Evolutionary conservation across 306 rosid genomes (phyloP), one percentile per base, ranked within the genome.

Genomic region (Prunus davidiana): DNA sequence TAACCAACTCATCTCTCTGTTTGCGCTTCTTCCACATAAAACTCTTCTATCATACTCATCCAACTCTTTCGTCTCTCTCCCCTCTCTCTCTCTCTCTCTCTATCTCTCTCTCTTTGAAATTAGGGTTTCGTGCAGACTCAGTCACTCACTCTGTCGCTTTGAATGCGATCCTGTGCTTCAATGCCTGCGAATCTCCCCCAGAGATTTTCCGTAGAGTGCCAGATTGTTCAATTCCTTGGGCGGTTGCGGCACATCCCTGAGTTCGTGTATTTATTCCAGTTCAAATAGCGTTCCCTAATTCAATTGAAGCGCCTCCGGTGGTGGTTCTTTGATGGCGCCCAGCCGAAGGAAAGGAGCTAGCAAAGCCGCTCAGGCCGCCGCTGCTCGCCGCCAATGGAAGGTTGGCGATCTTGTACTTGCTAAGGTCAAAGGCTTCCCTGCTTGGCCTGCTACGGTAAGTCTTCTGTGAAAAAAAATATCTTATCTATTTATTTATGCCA

Each of bases 371-470:
- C 90, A 88, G 25, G 89, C 89, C 0, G 97, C 93, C 60, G 98
- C 97, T 10, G 91, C 95, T 55, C 87, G 95, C 80, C 91, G 96
- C 81, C 86, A 90, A 71, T 94, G 96, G 96, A 92, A 90, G 77
- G 91, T 94, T 49, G 98, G 98, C 71, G 97, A 94, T 94, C 97
- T 94, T 15, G 98, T 94, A 27, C 97, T 92, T 8, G 98, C 98
- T 63, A 94, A 94, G 78, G 91, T 94, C 58, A 94, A 94, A 68
- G 98, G 98, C 12, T 94, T 89, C 82, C 97, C 98, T 83, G 93
- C 97, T 75, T 94, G 98, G 98, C 98, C 98, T 69, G 98, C 98
- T 46, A 90, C 89, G 85, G 98, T 92, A 74, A 38, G 84, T 77
- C 12, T 49, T 71, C 5, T 19, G 14, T 27, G 20, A 0, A 24